Evolutionary conservation across 441 rosid genomes (phyloP).

Genomic region (Manihot esculenta): DNA sequence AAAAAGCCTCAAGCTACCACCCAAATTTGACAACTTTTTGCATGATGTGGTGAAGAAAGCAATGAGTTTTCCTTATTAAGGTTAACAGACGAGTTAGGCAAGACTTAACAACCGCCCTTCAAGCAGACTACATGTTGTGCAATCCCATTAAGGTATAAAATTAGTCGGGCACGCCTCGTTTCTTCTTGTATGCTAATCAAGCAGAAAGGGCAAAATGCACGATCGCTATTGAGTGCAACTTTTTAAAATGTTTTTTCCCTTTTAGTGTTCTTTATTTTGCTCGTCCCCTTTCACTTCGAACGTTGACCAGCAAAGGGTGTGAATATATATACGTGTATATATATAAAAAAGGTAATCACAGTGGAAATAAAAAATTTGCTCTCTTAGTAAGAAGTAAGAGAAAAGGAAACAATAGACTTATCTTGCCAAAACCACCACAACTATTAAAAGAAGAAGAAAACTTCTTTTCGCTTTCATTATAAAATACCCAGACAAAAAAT

Average conservation of each 20-base stretch:
- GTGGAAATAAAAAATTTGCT: too few species aligned
- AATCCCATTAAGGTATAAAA: conserved; percentile 2
- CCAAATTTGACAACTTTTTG: conserved; percentile 9
- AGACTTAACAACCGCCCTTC: conserved; percentile 26
- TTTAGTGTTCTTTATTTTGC: not conserved
- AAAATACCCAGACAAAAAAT: not conserved
- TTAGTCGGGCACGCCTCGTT: conserved; percentile 3
- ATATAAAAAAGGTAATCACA: too few species aligned
- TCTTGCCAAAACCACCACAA: not conserved
- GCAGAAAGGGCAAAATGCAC: not conserved
- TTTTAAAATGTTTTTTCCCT: not conserved
- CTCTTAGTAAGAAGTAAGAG: not conserved
- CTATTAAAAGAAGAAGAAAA: too few species aligned
- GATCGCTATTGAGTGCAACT: not conserved
- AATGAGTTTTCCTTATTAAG: not conserved
- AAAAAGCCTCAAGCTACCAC: not conserved
- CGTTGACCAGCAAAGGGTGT: conserved; percentile 2
- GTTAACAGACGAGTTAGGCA: conserved; percentile 13
- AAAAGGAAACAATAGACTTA: not conserved
- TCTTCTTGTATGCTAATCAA: not conserved
- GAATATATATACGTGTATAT: not conserved
- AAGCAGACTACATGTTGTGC: too few species aligned
- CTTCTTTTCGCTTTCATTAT: not conserved
- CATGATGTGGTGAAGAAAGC: not conserved
- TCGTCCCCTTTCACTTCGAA: not conserved